Base-by-base conservation (phyloP, 257 asterid genomes). In the Linderniella brevidens region DNA sequence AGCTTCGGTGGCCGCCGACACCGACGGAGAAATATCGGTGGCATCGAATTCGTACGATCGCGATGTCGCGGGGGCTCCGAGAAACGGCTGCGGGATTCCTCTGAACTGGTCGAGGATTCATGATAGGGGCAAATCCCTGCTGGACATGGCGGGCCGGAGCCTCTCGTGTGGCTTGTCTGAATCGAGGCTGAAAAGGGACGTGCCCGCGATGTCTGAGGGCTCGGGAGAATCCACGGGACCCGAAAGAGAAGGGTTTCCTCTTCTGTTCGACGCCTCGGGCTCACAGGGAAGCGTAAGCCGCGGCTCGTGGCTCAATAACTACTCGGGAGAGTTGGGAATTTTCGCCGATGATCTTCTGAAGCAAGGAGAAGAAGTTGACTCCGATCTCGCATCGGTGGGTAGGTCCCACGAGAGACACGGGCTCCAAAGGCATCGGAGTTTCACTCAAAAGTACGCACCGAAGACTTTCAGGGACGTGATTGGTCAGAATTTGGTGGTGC, bases 21-120 rank as follows among this genome's bases (percentile, higher is more conserved):
- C 62, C 55, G 73, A 60, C 41, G 72, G 61, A 36, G 82, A 76
- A 46, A 65, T 78, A 67, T 74, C 93, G 5, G 78, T 76, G 60
- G 84, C 90, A 54, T 75, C 96, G 49, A 77, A 80, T 61, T 71
- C 92, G 40, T 66, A 72, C 39, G 70, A 63, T 38, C 55, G 68
- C 43, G 66, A 49, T n/a, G 61, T 68, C 13, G 60, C 52, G 1
- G 70, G 71, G 57, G 79, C 52, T 61, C 86, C 78, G 1, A 64
- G 69, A 58, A 79, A 85, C 55, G 93, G 93, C 8, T 85, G 99
- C 49, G 94, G 99, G n/a, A 75, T 85, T 64, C 96, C 94, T 19
- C 85, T 78, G 80, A 90, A 85, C 58, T 90, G 99, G 99, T 85
- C 99, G 3, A 79, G 83, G 58, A 85, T 90, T 64, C 99, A 90